Percentiles rank a stretch among this genome's conserved stretches.
These are phyloP conservation scores for Actinomortierella ambigua DNA, from an alignment of 371 early-diverging fungal genomes.

Conservation along the genomic window DNA sequence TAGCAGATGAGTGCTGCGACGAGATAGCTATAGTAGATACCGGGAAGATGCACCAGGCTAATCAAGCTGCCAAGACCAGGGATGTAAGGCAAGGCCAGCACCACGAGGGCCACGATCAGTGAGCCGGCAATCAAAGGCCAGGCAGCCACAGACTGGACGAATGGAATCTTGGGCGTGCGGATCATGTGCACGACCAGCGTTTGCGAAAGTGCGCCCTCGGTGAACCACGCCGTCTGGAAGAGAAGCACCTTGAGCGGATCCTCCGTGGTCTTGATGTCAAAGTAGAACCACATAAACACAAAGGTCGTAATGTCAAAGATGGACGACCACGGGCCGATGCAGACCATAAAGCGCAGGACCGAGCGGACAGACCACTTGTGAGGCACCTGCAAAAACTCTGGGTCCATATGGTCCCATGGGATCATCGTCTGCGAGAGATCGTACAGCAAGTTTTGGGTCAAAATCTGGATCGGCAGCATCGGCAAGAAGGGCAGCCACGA, in stretches of 20 bases:
- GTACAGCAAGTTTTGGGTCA: conserved; percentile 50
- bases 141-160: conserved; percentile 40
- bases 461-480: conserved; percentile 47
- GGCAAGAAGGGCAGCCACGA: conserved; percentile 53
- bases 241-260: conserved; percentile 19
- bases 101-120: conserved; percentile 11
- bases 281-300: conserved; percentile 45
- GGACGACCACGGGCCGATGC: conserved; percentile 48
- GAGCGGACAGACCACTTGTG: conserved; percentile 46
- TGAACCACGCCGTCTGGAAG: conserved; percentile 51
- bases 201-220: conserved; percentile 47
- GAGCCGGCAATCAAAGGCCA: conserved; percentile 21
- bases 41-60: conserved; percentile 26
- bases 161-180: conserved; percentile 48
- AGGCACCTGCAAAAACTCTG: conserved; percentile 46
- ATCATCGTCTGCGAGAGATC: conserved; percentile 48
- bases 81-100: conserved; percentile 25
- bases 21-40: conserved; percentile 36
- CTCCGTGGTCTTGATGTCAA: conserved; percentile 26
- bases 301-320: conserved; percentile 49
- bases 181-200: conserved; percentile 50
- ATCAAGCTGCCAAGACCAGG: conserved; percentile 13
- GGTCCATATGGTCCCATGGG: conserved; percentile 52
- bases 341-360: conserved; percentile 50
- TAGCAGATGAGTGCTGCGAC: conserved; percentile 30